These are phyloP conservation scores for Triticum monococcum DNA, from an alignment of 176 grass and related monocot genomes.

Conservation along the genomic window DNA sequence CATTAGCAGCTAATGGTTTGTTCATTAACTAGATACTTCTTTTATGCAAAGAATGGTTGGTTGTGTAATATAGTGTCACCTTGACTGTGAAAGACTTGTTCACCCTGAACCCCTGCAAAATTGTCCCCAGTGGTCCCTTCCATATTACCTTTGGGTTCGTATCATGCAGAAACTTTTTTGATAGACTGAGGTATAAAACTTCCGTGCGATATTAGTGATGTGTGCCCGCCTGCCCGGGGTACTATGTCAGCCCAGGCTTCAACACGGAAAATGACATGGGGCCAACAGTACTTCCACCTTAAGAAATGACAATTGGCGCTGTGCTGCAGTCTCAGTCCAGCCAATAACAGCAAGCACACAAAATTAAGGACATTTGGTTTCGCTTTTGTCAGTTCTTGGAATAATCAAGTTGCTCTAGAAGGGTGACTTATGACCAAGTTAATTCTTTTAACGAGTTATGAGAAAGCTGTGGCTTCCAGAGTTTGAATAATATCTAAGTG, in stretches of 20 bases:
- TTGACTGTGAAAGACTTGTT: neutral
- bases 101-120: neutral
- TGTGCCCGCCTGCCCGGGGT: neutral
- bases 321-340: neutral
- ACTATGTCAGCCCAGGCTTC: neutral
- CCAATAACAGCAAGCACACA: neutral
- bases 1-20: neutral
- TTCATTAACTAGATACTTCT: neutral
- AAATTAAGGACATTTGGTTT: neutral
- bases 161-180: neutral
- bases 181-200: neutral
- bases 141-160: neutral
- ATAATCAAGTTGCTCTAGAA: neutral
- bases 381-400: neutral
- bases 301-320: neutral
- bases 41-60: neutral
- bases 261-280: neutral
- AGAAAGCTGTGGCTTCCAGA: neutral
- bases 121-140: neutral
- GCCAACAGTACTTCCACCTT: neutral
- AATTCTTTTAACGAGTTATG: neutral
- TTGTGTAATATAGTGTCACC: neutral
- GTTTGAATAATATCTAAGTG: neutral
- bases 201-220: neutral
- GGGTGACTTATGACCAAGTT: neutral